Conservation (phyloP, 2,329 filamentous ascomycete genomes). For the Venturia asperata region DNA sequence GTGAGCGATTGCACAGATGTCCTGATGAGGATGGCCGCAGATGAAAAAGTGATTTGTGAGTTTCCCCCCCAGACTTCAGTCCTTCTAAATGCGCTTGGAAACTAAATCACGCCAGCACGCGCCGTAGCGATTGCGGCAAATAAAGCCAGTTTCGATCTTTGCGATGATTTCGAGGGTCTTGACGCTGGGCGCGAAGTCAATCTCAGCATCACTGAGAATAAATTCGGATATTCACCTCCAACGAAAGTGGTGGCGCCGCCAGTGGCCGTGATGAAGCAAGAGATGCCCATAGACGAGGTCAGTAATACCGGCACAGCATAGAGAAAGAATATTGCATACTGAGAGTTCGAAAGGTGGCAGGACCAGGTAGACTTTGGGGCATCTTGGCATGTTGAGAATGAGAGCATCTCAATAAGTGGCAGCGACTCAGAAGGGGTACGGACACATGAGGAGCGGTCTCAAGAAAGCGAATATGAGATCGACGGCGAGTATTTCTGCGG, state of each 20-base stretch:
- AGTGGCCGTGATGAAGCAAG: neutral
- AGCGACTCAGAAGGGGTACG: too few relatives aligned
- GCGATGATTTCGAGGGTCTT: conserved; percentile 13
- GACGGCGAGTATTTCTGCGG: too few relatives aligned
- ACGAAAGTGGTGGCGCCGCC: neutral
- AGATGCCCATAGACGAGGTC: neutral
- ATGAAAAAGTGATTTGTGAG: conserved; percentile 11
- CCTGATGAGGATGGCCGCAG: conserved; percentile 13
- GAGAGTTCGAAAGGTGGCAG: conserved; percentile 3
- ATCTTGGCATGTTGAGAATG: conserved; percentile 17
- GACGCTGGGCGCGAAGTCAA: conserved; percentile 12
- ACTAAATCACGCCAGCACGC: neutral
- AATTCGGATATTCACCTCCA: neutral
- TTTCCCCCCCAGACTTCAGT: neutral
- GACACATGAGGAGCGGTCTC: too few relatives aligned
- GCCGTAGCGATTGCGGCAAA: conserved; percentile 5
- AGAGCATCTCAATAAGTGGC: conserved; percentile 10
- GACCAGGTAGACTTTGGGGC: neutral
- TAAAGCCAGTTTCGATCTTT: conserved; percentile 12
- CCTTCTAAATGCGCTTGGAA: neutral
- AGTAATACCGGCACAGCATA: neutral
- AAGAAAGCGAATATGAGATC: too few relatives aligned
- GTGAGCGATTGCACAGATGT: conserved; percentile 15
- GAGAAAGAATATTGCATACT: neutral
- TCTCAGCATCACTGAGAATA: conserved; percentile 7